Percentiles rank a stretch among this genome's conserved stretches.
Conservation (phyloP, 2,329 filamentous ascomycete species). For the Daldinia sp. region DNA sequence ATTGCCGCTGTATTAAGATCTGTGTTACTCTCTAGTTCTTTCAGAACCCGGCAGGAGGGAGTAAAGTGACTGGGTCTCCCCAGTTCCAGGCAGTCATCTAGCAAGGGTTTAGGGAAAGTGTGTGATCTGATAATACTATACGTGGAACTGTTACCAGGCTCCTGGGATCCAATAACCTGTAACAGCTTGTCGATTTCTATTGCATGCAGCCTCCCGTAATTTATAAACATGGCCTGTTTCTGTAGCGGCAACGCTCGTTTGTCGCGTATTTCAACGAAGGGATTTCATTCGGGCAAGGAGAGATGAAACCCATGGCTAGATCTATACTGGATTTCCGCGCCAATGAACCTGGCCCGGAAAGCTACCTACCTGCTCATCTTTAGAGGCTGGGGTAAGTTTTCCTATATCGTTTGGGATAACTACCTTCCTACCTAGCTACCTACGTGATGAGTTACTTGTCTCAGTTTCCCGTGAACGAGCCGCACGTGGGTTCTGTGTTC, state of each 20-base stretch:
- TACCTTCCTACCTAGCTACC: neutral
- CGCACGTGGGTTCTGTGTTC: conserved; percentile 50
- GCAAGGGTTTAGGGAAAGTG: conserved; percentile 40
- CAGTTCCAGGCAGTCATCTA: conserved; percentile 17
- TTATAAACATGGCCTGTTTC: conserved; percentile 37
- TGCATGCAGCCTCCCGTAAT: conserved; percentile 45
- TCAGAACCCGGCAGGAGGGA: conserved; percentile 23
- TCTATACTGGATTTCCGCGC: neutral
- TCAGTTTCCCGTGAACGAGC: conserved; percentile 47
- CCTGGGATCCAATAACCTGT: conserved; percentile 45
- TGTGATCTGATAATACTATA: conserved; percentile 43
- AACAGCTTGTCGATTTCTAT: conserved; percentile 36
- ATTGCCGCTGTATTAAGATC: conserved; percentile 16
- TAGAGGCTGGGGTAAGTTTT: conserved; percentile 17
- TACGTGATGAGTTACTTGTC: conserved; percentile 45
- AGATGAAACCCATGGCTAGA: neutral
- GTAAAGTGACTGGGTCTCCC: conserved; percentile 8
- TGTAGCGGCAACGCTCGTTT: conserved; percentile 33
- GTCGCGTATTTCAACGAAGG: conserved; percentile 18
- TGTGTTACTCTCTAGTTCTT: conserved; percentile 15
- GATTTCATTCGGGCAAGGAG: neutral
- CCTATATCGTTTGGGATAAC: conserved; percentile 22
- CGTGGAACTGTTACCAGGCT: conserved; percentile 48
- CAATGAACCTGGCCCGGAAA: conserved; percentile 33
- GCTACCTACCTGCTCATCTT: conserved; percentile 6